Evolutionary conservation across 192 early-diverging fungal species (phyloP).

Genomic region (Podila horticola): DNA sequence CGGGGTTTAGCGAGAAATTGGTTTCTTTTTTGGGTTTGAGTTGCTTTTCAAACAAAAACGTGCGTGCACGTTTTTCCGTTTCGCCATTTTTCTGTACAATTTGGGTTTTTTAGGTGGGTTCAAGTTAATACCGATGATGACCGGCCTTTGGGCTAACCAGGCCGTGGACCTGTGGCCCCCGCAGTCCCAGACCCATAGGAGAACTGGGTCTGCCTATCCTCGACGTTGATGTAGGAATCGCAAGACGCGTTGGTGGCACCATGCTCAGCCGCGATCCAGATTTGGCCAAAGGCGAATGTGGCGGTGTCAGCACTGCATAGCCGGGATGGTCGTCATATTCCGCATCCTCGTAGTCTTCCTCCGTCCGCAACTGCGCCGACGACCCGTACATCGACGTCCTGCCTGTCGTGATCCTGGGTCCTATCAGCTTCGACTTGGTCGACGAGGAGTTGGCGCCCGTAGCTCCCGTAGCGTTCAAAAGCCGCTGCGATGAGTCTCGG

Average conservation of each 20-base stretch:
- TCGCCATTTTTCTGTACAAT: no score
- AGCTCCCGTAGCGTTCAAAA: slow-evolving; percentile 28
- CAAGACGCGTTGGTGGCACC: slow-evolving; percentile 8
- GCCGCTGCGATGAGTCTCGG: slow-evolving; percentile 11
- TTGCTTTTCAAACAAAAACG: no score
- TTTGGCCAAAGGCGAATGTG: slow-evolving; percentile 34
- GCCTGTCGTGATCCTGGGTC: background rate
- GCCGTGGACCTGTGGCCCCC: background rate
- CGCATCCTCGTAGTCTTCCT: background rate
- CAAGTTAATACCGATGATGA: slow-evolving; percentile 2
- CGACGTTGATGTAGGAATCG: slow-evolving; percentile 15
- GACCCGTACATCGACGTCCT: slow-evolving; percentile 42
- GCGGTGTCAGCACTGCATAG: slow-evolving; percentile 38
- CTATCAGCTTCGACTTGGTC: background rate
- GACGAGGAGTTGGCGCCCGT: background rate
- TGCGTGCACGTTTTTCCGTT: no score
- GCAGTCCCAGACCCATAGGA: background rate
- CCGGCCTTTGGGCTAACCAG: background rate
- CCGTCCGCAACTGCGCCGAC: background rate
- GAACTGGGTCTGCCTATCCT: slow-evolving; percentile 9
- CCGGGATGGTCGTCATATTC: slow-evolving; percentile 4
- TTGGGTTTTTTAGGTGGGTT: no score
- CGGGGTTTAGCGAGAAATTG: no score
- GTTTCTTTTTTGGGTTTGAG: no score
- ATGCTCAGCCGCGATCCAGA: background rate